These are phyloP conservation scores for Curvularia spicifera DNA, from an alignment of 2,329 filamentous ascomycete species.

Conservation along the genomic window DNA sequence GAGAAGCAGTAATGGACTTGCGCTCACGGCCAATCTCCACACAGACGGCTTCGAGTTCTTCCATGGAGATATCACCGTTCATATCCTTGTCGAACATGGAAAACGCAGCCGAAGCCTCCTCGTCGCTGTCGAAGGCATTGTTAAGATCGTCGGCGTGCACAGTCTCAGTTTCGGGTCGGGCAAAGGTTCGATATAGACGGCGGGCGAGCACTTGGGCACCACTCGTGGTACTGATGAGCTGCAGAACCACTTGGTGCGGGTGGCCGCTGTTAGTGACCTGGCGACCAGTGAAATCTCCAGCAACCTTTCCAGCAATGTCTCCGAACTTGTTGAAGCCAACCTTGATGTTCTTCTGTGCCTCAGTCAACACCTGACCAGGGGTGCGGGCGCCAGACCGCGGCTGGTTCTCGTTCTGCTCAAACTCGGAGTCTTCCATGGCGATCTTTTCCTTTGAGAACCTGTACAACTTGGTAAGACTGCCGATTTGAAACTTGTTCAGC, in stretches of 20 bases:
- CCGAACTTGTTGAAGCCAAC: conserved; percentile 80
- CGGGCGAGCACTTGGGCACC: conserved; percentile 86
- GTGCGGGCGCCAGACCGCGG: conserved; percentile 69
- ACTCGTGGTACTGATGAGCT: conserved; percentile 73
- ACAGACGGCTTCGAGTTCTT: conserved; percentile 90
- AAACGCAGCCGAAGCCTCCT: conserved; percentile 89
- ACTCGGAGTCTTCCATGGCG: conserved; percentile 76
- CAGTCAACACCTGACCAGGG: conserved; percentile 72
- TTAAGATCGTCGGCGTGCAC: conserved; percentile 80
- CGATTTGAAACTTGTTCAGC: conserved; percentile 89
- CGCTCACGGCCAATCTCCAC: conserved; percentile 94
- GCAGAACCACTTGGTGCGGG: conserved; percentile 81
- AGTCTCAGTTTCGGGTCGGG: conserved; percentile 74
- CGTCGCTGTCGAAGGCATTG: conserved; percentile 77
- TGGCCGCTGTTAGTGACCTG: conserved; percentile 72
- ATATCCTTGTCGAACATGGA: conserved; percentile 94
- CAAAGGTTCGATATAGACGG: conserved; percentile 85
- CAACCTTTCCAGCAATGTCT: conserved; percentile 82
- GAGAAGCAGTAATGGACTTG: conserved; percentile 90
- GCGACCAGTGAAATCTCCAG: conserved; percentile 88
- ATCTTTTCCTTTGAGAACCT: conserved; percentile 69
- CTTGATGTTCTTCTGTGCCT: conserved; percentile 74
- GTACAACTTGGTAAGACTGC: conserved; percentile 69
- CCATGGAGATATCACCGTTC: conserved; percentile 95
- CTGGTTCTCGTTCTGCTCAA: conserved; percentile 61